phyloP scores from a whole-genome alignment of 2,329 filamentous ascomycete species.

The Endocalyx cinctus region DNA sequence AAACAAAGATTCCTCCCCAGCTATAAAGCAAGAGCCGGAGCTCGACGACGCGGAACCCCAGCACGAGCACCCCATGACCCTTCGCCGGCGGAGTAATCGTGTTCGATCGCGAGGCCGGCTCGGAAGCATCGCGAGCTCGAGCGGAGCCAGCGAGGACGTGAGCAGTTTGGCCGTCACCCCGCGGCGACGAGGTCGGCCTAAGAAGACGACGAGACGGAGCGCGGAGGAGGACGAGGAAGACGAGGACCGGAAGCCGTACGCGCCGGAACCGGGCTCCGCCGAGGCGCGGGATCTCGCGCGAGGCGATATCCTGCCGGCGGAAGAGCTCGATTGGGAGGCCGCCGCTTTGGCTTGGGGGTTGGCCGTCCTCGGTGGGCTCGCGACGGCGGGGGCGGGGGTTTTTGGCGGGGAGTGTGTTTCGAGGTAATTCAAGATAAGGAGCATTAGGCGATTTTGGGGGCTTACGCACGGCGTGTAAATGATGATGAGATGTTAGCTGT shows the following conservation, averaged over 20 bases:
- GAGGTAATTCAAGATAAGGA: too few relatives aligned
- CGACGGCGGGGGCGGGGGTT: slow-evolving; percentile 39
- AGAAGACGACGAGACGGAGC: slow-evolving; percentile 13
- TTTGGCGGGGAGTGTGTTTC: slow-evolving; percentile 43
- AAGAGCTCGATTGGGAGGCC: slow-evolving; percentile 42
- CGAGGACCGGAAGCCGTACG: slow-evolving; percentile 31
- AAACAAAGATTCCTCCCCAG: slow-evolving; percentile 9
- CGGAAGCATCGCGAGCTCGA: slow-evolving; percentile 20
- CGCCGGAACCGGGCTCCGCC: slow-evolving; percentile 30
- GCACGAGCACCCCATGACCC: slow-evolving; percentile 14
- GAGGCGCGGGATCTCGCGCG: slow-evolving; percentile 28
- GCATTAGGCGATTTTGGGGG: too few relatives aligned
- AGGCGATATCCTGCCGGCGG: slow-evolving; percentile 37
- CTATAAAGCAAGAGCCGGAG: slow-evolving; percentile 7
- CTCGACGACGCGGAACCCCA: slow-evolving; percentile 6
- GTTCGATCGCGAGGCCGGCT: slow-evolving; percentile 12
- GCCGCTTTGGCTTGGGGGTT: slow-evolving; percentile 43
- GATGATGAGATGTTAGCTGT: too few relatives aligned
- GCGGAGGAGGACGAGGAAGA: background rate
- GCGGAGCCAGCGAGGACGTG: slow-evolving; percentile 12
- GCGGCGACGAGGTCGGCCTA: slow-evolving; percentile 15
- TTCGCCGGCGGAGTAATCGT: slow-evolving; percentile 17
- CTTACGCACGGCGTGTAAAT: too few relatives aligned
- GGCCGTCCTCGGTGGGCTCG: slow-evolving; percentile 38
- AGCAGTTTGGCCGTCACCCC: slow-evolving; percentile 3